Base-by-base conservation (phyloP, 176 grass and related monocot genomes). In the Oryza officinalis region DNA sequence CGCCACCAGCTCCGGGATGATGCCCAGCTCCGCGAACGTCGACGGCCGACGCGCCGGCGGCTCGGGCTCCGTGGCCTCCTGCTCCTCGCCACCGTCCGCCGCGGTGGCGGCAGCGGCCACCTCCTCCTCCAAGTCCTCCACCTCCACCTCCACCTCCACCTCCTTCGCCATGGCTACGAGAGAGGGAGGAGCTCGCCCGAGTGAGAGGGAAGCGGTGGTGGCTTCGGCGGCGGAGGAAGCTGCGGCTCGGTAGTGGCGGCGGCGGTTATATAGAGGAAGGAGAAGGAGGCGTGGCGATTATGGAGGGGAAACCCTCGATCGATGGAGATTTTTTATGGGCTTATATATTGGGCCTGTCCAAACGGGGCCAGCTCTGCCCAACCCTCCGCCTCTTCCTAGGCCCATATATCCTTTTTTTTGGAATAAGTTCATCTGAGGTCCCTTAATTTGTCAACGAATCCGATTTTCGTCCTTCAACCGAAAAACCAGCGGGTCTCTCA, bases 1-100 rank as follows among this genome's bases (percentile, higher is more conserved):
- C 11, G 86, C 88, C 37, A 81, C 89, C 26, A 91, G 83, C 72
- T 94, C 88, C 76, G 27, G 30, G 69, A 80, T 84, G 32, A 94
- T 65, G 8, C 92, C 92, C 18, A 94, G 92, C 59, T 82, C 79
- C 8, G 71, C 71, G 88, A 94, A 94, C 37, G 92, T 94, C 32
- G 78, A 71, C 49, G 67, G 40, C 79, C 40, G 77, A 2, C 50
- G 50, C 17, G 27, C 25, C 8, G 20, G 59, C 45, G 27, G 52
- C 52, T 57, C 52, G 52, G 49, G 17, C 49, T 52, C 60, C 60
- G 74, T 65, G 45, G 22, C 67, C 80, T 61, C 81, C 87, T 63
- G 35, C 45, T 22, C 80, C 3, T 79, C 88, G 2, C 0, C 83
- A 0, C 15, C 67, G 18, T 17, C 57, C 23, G 69, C 65, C 43